Conservation (phyloP, 2,329 filamentous ascomycete species). For the Curvularia verruculosa region DNA sequence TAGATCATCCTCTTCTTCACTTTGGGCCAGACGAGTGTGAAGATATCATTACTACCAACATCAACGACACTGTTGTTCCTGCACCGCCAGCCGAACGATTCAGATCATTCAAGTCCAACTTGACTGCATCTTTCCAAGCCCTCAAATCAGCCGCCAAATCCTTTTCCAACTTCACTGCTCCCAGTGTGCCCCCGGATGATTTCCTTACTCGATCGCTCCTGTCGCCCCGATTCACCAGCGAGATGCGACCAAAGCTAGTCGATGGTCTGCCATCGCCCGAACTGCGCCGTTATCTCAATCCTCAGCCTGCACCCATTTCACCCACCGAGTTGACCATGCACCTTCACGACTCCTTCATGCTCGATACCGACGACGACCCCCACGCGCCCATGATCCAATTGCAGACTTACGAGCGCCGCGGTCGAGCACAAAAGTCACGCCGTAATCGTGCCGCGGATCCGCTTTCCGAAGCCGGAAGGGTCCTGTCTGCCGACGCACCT, state of each 20-base stretch:
- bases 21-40: slow-evolving; percentile 44
- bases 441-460: slow-evolving; percentile 42
- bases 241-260: slow-evolving; percentile 63
- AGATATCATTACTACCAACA: slow-evolving; percentile 39
- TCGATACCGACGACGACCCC: slow-evolving; percentile 43
- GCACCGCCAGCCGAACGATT: slow-evolving; percentile 44
- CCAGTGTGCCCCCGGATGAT: slow-evolving; percentile 61
- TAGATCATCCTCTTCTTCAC: slow-evolving; percentile 63
- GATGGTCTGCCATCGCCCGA: slow-evolving; percentile 61
- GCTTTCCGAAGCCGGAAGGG: slow-evolving; percentile 52
- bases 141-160: slow-evolving; percentile 67
- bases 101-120: slow-evolving; percentile 66
- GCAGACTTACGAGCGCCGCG: slow-evolving; percentile 62
- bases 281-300: slow-evolving; percentile 66
- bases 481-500: slow-evolving; percentile 47
- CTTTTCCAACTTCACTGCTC: slow-evolving; percentile 64
- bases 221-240: slow-evolving; percentile 64
- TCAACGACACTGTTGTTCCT: slow-evolving; percentile 30
- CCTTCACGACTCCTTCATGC: slow-evolving; percentile 47
- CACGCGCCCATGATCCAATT: slow-evolving; percentile 65
- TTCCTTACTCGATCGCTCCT: slow-evolving; percentile 66
- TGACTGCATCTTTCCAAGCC: slow-evolving; percentile 66
- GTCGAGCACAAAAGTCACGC: slow-evolving; percentile 36
- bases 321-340: slow-evolving; percentile 49
- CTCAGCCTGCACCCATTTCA: slow-evolving; percentile 52